Conservation (phyloP, 345 rosid genomes). For the Populus pruinosa region DNA sequence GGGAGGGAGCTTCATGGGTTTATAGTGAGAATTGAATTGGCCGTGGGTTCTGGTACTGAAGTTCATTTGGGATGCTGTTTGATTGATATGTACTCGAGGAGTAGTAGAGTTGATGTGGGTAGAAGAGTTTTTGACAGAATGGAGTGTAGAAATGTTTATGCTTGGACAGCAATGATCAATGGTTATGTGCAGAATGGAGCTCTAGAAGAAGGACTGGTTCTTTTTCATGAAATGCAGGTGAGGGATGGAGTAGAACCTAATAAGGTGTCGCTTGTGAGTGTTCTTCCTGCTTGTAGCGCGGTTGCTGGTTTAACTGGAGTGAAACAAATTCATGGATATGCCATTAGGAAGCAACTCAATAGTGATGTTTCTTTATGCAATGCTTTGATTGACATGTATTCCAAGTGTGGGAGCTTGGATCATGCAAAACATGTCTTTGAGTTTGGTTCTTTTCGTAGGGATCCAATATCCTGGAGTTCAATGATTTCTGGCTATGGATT, state of each 20-base stretch:
- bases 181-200: conserved; percentile 45
- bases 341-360: conserved; percentile 39
- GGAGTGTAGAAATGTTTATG: conserved; percentile 43
- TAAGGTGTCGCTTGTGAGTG: conserved; percentile 52
- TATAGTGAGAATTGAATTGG: conserved; percentile 40
- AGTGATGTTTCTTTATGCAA: conserved; percentile 42
- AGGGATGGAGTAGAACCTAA: conserved; percentile 45
- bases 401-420: conserved; percentile 56
- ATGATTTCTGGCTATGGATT: conserved; percentile 67
- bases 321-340: conserved; percentile 62
- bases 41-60: conserved; percentile 27
- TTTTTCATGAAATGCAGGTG: conserved; percentile 53
- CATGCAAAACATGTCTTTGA: conserved; percentile 54
- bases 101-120: conserved; percentile 20
- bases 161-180: conserved; percentile 70
- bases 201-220: conserved; percentile 44
- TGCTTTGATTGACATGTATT: conserved; percentile 62
- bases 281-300: conserved; percentile 55
- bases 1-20: conserved; percentile 67
- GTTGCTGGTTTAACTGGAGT: conserved; percentile 43
- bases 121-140: conserved; percentile 44
- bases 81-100: conserved; percentile 59
- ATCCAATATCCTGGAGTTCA: conserved; percentile 66
- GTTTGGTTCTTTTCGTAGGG: conserved; percentile 30
- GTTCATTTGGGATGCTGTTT: conserved; percentile 55